Base-by-base conservation (phyloP, 225 moss, liverwort and hornwort genomes). In the Neckera pumila region DNA sequence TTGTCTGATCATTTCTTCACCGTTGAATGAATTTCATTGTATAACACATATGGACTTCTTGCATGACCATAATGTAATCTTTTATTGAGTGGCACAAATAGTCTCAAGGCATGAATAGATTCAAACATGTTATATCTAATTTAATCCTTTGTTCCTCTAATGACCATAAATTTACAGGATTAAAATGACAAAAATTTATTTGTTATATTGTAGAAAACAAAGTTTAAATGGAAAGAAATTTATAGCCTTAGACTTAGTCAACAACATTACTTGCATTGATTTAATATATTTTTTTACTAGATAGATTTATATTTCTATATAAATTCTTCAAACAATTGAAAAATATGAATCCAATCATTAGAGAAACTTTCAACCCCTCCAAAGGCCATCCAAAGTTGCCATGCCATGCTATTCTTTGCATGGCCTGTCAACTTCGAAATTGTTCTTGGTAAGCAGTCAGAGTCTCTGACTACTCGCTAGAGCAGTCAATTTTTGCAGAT, bases 111-210 rank as follows among this genome's bases (percentile, higher is more conserved):
- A 34, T 51, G 8, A 49, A 49, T 20, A 49, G 5, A 20, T 49
- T 31, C 4, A 49, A 4, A 14, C 15, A 42, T 4, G 11, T 28
- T 75, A 26, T 26, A 42, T 75, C 1, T 20, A 16, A 40, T 0
- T 30, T 47, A 75, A 34, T 49, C 1, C 0, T 75, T 51, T 51
- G 7, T 49, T 51, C 7, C 0, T 9, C 22, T 4, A 53, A 51
- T 51, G 14, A 51, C 8, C 2, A 34, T 21, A 2, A 13, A 76
- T 0, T 34, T 3, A 13, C 0, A 17, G 0, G 3, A 28, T 3
- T 33, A 28, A 18, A 49, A 7, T 75, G 11, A 20, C 3, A 25
- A 2, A n/a, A n/a, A n/a, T 74, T 45, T 6, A 25, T 10, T 78
- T 17, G 2, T 26, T 4, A 26, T 56, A n/a, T 3, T n/a, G 3